Percentiles rank a stretch among this genome's conserved stretches.
phyloP scores from a whole-genome alignment of 2,329 filamentous ascomycete genomes.

The Aureobasidium sp. region DNA sequence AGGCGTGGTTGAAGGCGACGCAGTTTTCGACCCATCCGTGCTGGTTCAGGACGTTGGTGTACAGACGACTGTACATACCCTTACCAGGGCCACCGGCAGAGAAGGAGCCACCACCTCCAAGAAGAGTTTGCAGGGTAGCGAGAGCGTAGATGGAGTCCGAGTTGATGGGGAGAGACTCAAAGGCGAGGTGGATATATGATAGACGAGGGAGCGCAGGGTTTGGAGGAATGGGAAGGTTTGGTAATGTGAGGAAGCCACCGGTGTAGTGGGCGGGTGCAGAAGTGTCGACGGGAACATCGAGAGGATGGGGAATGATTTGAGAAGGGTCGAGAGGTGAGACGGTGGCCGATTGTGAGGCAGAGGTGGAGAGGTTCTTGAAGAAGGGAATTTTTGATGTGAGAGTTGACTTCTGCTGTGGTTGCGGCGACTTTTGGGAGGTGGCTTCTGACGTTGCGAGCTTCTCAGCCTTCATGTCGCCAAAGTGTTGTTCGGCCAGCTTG shows the following conservation, averaged over 20 bases:
- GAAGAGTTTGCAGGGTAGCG: slow-evolving; percentile 88
- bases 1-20: slow-evolving; percentile 93
- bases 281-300: slow-evolving; percentile 49
- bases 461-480: slow-evolving; percentile 72
- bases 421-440: slow-evolving; percentile 27
- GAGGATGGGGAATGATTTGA: slow-evolving; percentile 34
- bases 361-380: slow-evolving; percentile 79
- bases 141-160: slow-evolving; percentile 94
- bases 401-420: slow-evolving; percentile 51
- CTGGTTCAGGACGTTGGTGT: slow-evolving; percentile 96
- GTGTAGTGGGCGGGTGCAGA: slow-evolving; percentile 72
- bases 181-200: slow-evolving; percentile 90
- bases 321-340: slow-evolving; percentile 48
- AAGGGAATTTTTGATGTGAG: slow-evolving; percentile 81
- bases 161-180: slow-evolving; percentile 86
- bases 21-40: slow-evolving; percentile 96
- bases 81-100: slow-evolving; percentile 94
- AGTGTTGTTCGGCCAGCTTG: slow-evolving; percentile 71
- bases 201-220: slow-evolving; percentile 74
- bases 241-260: slow-evolving; percentile 83
- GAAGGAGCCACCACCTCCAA: slow-evolving; percentile 93
- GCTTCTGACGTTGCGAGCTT: slow-evolving; percentile 13
- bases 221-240: slow-evolving; percentile 66
- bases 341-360: slow-evolving; percentile 56
- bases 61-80: slow-evolving; percentile 97